phyloP scores from a whole-genome alignment of 1,284 basidiomycete species.

The Paramarasmius palmivorus region DNA sequence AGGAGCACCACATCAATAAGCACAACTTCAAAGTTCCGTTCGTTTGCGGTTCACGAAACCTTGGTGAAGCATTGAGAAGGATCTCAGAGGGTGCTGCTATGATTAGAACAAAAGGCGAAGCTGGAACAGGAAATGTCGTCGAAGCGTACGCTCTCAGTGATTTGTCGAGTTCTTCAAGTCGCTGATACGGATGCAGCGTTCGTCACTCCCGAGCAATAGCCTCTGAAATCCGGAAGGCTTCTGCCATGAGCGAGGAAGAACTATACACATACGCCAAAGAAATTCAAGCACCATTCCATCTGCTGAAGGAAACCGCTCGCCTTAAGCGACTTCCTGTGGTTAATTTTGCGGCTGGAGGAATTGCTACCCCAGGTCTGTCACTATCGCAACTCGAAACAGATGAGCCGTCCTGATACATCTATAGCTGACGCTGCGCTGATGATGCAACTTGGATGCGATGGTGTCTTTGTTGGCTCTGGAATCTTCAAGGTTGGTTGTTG shows the following conservation, averaged over 20 bases:
- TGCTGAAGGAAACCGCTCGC: slow-evolving; percentile 94
- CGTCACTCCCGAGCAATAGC: slow-evolving; percentile 67
- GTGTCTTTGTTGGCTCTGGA: slow-evolving; percentile 94
- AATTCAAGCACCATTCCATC: slow-evolving; percentile 93
- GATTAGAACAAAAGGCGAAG: slow-evolving; percentile 97
- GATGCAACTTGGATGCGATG: slow-evolving; percentile 99
- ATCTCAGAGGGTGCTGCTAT: slow-evolving; percentile 98
- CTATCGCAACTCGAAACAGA: neutral
- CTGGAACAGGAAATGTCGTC: slow-evolving; percentile 97
- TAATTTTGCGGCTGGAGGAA: slow-evolving; percentile 94
- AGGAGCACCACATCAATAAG: slow-evolving; percentile 88
- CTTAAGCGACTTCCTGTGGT: slow-evolving; percentile 94
- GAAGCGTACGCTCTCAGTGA: slow-evolving; percentile 91
- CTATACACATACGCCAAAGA: slow-evolving; percentile 95
- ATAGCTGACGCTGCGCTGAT: slow-evolving; percentile 94
- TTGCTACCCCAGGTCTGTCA: slow-evolving; percentile 86
- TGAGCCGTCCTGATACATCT: slow-evolving; percentile 5
- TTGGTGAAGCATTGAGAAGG: slow-evolving; percentile 92
- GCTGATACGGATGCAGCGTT: slow-evolving; percentile 47
- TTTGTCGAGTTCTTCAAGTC: slow-evolving; percentile 42
- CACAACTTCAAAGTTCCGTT: slow-evolving; percentile 90
- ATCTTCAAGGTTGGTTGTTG: slow-evolving; percentile 79
- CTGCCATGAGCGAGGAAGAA: slow-evolving; percentile 92
- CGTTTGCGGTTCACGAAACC: slow-evolving; percentile 78
- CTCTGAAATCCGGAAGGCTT: slow-evolving; percentile 85